Evolutionary conservation across 139 green algal species (phyloP).

Genomic region (Chlamydomonas sphaeroides): DNA sequence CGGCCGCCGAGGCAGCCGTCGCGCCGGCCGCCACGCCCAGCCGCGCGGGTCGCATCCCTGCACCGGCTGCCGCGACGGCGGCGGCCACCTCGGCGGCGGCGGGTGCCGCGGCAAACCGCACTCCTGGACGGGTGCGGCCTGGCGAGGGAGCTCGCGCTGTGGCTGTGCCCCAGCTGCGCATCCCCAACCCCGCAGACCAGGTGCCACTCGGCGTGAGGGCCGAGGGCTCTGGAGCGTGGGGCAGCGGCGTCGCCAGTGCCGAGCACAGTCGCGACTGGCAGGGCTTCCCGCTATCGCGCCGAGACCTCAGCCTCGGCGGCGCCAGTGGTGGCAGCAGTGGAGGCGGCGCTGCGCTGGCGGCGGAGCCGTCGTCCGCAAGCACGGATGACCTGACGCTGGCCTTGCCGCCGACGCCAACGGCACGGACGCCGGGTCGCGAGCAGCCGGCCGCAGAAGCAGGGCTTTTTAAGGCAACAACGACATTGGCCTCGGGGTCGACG

Average conservation of each 20-base stretch:
- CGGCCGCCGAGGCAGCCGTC: not conserved
- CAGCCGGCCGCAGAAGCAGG: not conserved
- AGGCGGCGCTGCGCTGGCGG: no score
- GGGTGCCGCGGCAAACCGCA: not conserved
- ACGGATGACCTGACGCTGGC: conserved; percentile 7
- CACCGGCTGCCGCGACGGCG: not conserved
- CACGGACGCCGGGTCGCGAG: conserved; percentile 1
- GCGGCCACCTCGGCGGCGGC: not conserved
- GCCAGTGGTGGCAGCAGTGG: not conserved
- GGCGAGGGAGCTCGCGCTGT: no score
- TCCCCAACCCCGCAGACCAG: not conserved
- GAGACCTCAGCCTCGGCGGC: not conserved
- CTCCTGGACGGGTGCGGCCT: not conserved
- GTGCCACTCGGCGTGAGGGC: no score
- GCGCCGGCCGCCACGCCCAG: not conserved
- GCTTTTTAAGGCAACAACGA: no score
- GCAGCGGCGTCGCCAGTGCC: not conserved
- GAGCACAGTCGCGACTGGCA: not conserved
- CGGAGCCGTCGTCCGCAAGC: not conserved
- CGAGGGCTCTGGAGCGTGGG: not conserved
- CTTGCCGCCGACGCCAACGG: conserved; percentile 9
- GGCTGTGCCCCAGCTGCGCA: not conserved
- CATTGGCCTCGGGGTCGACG: no score
- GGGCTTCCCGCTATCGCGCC: conserved; percentile 18
- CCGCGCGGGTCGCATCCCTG: not conserved